phyloP scores from a whole-genome alignment of 2,329 filamentous ascomycete genomes.

The Zymoseptoria tritici region DNA sequence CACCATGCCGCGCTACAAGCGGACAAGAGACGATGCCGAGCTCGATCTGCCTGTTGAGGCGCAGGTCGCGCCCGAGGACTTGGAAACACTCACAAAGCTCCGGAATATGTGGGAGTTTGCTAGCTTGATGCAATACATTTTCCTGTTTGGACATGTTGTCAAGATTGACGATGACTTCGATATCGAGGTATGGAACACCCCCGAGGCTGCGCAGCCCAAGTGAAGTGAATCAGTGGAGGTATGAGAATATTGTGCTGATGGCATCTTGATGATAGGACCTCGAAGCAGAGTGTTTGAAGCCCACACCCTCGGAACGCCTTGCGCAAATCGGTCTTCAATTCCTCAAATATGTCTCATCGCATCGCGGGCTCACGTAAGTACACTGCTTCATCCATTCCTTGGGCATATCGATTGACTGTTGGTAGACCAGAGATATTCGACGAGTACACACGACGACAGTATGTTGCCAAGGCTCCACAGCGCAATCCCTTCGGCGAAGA shows the following conservation, averaged over 20 bases:
- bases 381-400: not conserved
- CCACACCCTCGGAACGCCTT: constrained; percentile 61
- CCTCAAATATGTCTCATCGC: constrained; percentile 88
- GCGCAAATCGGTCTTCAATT: constrained; percentile 76
- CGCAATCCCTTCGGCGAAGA: constrained; percentile 79
- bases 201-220: constrained; percentile 4
- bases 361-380: constrained; percentile 81
- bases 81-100: constrained; percentile 56
- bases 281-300: constrained; percentile 80
- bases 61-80: constrained; percentile 17
- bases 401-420: constrained; percentile 5
- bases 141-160: constrained; percentile 78
- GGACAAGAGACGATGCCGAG: constrained; percentile 47
- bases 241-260: constrained; percentile 21
- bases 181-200: constrained; percentile 61
- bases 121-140: constrained; percentile 87
- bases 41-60: constrained; percentile 28
- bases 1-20: constrained; percentile 49
- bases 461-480: constrained; percentile 67
- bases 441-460: constrained; percentile 86
- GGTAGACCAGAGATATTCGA: constrained; percentile 77
- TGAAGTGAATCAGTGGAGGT: not conserved
- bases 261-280: constrained; percentile 56
- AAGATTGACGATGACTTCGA: constrained; percentile 86
- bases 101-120: constrained; percentile 95